phyloP scores from a whole-genome alignment of 2,329 filamentous ascomycete species.

The Fusarium gaditjirri region DNA sequence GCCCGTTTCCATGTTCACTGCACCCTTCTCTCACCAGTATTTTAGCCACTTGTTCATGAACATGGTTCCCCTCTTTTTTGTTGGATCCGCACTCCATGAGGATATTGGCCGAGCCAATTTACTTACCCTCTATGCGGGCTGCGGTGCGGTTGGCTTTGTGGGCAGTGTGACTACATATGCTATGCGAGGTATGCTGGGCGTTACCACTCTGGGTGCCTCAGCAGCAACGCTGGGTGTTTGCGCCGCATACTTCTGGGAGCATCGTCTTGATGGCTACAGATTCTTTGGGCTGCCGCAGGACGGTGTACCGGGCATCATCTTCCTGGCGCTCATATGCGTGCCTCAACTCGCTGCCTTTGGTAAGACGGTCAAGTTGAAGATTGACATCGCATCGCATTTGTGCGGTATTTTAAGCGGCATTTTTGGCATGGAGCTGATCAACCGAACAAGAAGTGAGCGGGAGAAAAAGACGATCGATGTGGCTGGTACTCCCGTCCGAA shows the following conservation, averaged over 20 bases:
- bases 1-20: constrained; percentile 69
- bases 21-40: constrained; percentile 75
- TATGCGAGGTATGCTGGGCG: constrained; percentile 56
- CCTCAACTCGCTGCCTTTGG: constrained; percentile 61
- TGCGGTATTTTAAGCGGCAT: constrained; percentile 62
- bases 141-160: constrained; percentile 68
- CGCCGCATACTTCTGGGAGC: constrained; percentile 70
- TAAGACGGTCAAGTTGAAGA: constrained; percentile 53
- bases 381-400: constrained; percentile 65
- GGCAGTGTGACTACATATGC: constrained; percentile 65
- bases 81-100: constrained; percentile 75
- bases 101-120: constrained; percentile 76
- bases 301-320: constrained; percentile 64
- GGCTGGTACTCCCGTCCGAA: neutral
- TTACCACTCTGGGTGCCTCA: constrained; percentile 73
- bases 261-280: constrained; percentile 66
- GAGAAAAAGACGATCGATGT: constrained; percentile 36
- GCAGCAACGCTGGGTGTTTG: constrained; percentile 71
- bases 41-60: constrained; percentile 71
- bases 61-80: constrained; percentile 71
- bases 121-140: constrained; percentile 71
- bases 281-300: constrained; percentile 68
- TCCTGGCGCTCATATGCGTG: constrained; percentile 62
- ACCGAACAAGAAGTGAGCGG: constrained; percentile 27
- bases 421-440: constrained; percentile 51